These are phyloP conservation scores for Kandelia obovata DNA, from an alignment of 345 rosid genomes.

Conservation along the genomic window DNA sequence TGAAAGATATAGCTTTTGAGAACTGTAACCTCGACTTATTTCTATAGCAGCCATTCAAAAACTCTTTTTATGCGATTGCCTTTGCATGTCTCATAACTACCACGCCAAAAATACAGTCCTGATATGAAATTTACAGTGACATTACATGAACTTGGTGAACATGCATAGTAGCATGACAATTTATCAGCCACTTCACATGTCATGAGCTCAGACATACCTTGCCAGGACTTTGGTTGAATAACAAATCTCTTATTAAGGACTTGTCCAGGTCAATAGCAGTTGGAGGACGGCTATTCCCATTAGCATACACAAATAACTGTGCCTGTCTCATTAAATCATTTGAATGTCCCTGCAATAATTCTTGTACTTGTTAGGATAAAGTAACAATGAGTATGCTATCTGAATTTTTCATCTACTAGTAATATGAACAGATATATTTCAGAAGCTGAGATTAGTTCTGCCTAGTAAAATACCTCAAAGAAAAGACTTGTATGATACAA, in stretches of 20 bases:
- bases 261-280: constrained; percentile 88
- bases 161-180: neutral
- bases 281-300: constrained; percentile 76
- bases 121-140: neutral
- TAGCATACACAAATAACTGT: constrained; percentile 69
- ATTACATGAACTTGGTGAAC: neutral
- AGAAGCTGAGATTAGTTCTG: neutral
- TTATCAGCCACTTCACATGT: neutral
- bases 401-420: neutral
- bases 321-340: constrained; percentile 70
- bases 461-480: neutral
- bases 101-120: neutral
- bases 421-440: constrained; percentile 6
- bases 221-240: constrained; percentile 81
- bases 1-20: neutral
- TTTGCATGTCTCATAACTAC: neutral
- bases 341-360: constrained; percentile 54
- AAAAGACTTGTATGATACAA: neutral
- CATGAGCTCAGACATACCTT: constrained; percentile 46
- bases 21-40: neutral
- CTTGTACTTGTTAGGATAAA: constrained; percentile 6
- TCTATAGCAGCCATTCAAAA: neutral
- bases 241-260: constrained; percentile 61
- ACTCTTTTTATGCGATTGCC: too few species aligned
- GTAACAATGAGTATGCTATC: neutral